Evolutionary conservation across 345 rosid genomes (phyloP), one percentile per base, ranked within the genome.

Genomic region (Hirschfeldia incana): DNA sequence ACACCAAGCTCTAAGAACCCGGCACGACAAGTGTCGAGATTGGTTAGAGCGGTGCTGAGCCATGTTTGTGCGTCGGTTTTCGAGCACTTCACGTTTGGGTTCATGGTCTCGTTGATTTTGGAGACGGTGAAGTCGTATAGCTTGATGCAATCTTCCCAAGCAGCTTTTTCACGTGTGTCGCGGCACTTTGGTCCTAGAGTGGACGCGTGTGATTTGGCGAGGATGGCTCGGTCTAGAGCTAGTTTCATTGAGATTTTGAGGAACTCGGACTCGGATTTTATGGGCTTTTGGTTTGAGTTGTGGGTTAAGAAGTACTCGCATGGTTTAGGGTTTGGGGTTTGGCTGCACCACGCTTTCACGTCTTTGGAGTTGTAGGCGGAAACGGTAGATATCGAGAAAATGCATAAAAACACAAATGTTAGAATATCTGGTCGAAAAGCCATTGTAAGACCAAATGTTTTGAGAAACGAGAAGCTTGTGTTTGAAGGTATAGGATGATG

Each of bases 21-120:
- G 4, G 83, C 60, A n/a, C 79, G 76, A 74, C 99, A 92, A 0
- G 98, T 95, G 68, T 90, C 96, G 4, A 95, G 85, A 78, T 89
- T 90, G 59, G 96, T 95, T n/a, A 95, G 83, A 39, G 99, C 97
- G 0, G 94, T 75, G 80, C 99, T 93, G 67, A 95, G 93, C 98
- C 99, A 95, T 26, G 99, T 92, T 63, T 93, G 97, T 0, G 86
- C 64, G 34, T 93, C 99, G 44, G 78, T 82, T 55, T 87, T 80
- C 55, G 90, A 85, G 85, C 94, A 86, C 29, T 81, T 89, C 26
- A 79, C 34, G 73, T 28, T 32, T 12, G 88, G 76, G 63, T 78
- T 81, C 0, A 86, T 44, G 1, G 99, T 89, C 65, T 82, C 71
- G 84, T 91, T 93, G 71, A 95, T 85, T 6, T 86, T 86, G 11